Evolutionary conservation across 371 early-diverging fungal genomes (phyloP), one percentile per base, ranked within the genome.

Genomic region (Syncephalastrum monosporum): DNA sequence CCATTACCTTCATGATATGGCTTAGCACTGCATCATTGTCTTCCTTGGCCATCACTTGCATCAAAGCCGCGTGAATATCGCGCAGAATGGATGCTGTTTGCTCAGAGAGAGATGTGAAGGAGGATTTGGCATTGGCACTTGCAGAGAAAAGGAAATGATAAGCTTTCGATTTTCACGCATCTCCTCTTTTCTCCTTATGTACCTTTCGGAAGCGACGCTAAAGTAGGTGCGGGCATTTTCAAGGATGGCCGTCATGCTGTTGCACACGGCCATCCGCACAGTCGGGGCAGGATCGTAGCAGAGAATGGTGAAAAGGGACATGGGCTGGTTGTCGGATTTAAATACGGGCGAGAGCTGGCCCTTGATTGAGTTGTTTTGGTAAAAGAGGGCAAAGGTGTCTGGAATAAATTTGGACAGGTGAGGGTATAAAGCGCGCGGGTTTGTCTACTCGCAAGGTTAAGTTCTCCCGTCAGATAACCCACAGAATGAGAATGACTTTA

Each of bases 191-290:
- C 2, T 21, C 2, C 2, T 21, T 21, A 2, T 21, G 1, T 67
- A 81, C 83, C 79, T 68, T 53, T 81, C 86, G 44, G 77, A 76
- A 1, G 89, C 89, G 29, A 85, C 67, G 25, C 81, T 71, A 5
- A 89, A 59, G 55, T 86, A 89, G 44, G 79, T 76, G 27, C 80
- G 82, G 3, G 86, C 79, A 6, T 79, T 82, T 59, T 82, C 77
- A 3, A 87, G 55, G 59, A 89, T 79, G 5, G 84, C 63, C n/a
- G 70, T 68, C 8, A 89, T 51, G 0, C 75, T 73, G 44, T 75
- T 72, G 47, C 79, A 79, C 12, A 82, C 87, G 10, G 82, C 78
- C 13, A 72, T 57, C n/a, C 84, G 74, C 6, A 85, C 82, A 15
- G 72, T 74, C 0, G 56, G 53, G 0, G 57, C 59, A 1, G 81